Percentiles rank a stretch among this genome's conserved stretches.
These are phyloP conservation scores for Wickerhamomyces strasburgensis DNA, from an alignment of 805 yeast genomes.

Conservation along the genomic window DNA sequence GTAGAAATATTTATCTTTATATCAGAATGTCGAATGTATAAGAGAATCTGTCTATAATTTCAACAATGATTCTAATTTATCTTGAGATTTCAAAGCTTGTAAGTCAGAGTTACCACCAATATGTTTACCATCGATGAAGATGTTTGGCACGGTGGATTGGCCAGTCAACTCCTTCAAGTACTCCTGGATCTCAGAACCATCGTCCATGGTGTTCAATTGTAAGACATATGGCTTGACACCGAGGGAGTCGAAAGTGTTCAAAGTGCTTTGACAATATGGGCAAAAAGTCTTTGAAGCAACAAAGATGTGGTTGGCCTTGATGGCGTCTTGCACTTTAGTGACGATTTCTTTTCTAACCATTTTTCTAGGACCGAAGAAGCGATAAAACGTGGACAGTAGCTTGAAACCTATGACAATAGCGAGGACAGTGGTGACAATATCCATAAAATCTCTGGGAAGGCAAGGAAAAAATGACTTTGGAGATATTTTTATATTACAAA, in stretches of 20 bases:
- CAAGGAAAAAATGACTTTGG: too few relatives aligned
- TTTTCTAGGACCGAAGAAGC: conserved; percentile 9
- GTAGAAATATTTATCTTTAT: too few relatives aligned
- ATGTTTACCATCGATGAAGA: conserved; percentile 86
- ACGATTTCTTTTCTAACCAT: conserved; percentile 59
- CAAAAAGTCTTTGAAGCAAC: conserved; percentile 80
- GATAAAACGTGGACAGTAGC: background rate
- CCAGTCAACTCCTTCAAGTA: conserved; percentile 76
- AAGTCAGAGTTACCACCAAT: conserved; percentile 94
- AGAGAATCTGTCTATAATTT: conserved; percentile 15
- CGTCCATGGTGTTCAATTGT: conserved; percentile 47
- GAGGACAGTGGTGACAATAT: conserved; percentile 1
- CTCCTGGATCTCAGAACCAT: conserved; percentile 77
- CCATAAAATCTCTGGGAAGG: background rate
- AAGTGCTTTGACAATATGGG: conserved; percentile 54
- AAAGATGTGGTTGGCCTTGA: conserved; percentile 62
- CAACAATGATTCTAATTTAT: conserved; percentile 46
- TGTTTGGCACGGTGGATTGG: conserved; percentile 90
- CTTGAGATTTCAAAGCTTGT: conserved; percentile 61
- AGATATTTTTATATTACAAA: too few relatives aligned
- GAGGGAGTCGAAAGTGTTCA: conserved; percentile 33
- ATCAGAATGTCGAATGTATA: background rate
- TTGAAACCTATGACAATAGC: background rate
- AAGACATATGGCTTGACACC: conserved; percentile 43
- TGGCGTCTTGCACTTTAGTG: conserved; percentile 56